phyloP scores from a whole-genome alignment of 2,329 filamentous ascomycete species.

The Parafenestella ontariensis region DNA sequence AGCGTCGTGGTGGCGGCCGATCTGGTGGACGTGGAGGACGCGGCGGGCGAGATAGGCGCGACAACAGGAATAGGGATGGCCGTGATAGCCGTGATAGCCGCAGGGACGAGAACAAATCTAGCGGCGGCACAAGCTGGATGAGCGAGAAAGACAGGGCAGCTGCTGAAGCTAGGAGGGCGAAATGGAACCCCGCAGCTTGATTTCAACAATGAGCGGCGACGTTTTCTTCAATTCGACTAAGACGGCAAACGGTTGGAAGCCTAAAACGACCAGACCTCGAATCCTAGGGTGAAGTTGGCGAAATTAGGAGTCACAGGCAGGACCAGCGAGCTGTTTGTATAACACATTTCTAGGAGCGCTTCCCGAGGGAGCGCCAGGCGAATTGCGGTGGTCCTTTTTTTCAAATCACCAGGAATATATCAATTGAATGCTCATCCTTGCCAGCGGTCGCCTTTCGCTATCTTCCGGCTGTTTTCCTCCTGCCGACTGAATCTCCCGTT shows the following conservation, averaged over 20 bases:
- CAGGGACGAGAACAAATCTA: conserved; percentile 29
- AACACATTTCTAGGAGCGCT: conserved; percentile 33
- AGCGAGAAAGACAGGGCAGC: conserved; percentile 52
- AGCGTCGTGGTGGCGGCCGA: conserved; percentile 44
- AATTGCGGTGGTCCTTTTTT: conserved; percentile 24
- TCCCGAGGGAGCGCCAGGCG: conserved; percentile 29
- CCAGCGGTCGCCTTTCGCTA: conserved; percentile 5
- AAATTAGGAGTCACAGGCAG: conserved; percentile 19
- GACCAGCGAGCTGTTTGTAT: conserved; percentile 27
- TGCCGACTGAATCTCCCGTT: not conserved
- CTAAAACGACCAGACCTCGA: conserved; percentile 7
- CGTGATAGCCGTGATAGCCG: conserved; percentile 28
- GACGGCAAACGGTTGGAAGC: conserved; percentile 5
- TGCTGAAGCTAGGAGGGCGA: conserved; percentile 55
- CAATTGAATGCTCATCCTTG: conserved; percentile 28
- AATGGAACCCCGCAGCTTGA: conserved; percentile 46
- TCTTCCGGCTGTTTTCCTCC: conserved; percentile 6
- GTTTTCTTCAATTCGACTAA: conserved; percentile 9
- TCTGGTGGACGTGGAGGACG: conserved; percentile 31
- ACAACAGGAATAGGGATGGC: conserved; percentile 23
- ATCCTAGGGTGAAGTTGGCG: conserved; percentile 12
- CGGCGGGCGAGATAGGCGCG: conserved; percentile 30
- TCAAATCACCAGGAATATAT: conserved; percentile 32
- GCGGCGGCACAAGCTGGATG: conserved; percentile 48
- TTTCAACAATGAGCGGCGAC: not conserved